phyloP scores from a whole-genome alignment of 176 grass and related monocot species.

The Panicum miliaceum region DNA sequence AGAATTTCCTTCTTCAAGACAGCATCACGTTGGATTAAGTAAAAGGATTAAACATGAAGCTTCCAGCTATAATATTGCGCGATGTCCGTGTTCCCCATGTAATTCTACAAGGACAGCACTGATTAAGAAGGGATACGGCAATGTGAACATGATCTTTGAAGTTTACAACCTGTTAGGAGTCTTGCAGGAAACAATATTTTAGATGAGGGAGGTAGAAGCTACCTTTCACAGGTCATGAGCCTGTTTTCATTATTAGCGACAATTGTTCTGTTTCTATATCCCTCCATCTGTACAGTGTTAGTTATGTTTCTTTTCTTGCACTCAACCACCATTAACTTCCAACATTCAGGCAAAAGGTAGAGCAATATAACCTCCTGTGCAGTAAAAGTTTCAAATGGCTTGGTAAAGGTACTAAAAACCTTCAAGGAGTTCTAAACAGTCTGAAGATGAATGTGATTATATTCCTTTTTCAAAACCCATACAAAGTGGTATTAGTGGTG shows the following conservation, averaged over 20 bases:
- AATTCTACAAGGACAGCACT: conserved; percentile 55
- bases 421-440: conserved; percentile 1
- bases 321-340: conserved; percentile 69
- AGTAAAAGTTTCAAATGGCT: conserved; percentile 31
- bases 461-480: not conserved
- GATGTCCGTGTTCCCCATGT: conserved; percentile 39
- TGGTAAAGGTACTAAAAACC: conserved; percentile 16
- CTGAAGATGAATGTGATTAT: conserved; percentile 26
- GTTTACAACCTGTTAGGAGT: conserved; percentile 37
- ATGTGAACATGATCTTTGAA: conserved; percentile 73
- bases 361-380: conserved; percentile 11
- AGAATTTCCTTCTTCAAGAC: conserved; percentile 43
- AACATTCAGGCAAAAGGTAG: conserved; percentile 29
- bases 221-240: conserved; percentile 52
- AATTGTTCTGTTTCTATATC: conserved; percentile 29
- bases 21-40: conserved; percentile 41
- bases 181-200: conserved; percentile 56
- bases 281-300: conserved; percentile 47
- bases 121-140: conserved; percentile 52
- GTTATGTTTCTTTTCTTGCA: conserved; percentile 80
- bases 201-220: conserved; percentile 56
- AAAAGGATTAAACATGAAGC: conserved; percentile 51
- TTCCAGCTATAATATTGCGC: conserved; percentile 55
- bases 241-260: conserved; percentile 36
- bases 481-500: conserved; percentile 31